Evolutionary conservation across 768 basidiomycete species (phyloP).

Genomic region (Termitomyces heimii): DNA sequence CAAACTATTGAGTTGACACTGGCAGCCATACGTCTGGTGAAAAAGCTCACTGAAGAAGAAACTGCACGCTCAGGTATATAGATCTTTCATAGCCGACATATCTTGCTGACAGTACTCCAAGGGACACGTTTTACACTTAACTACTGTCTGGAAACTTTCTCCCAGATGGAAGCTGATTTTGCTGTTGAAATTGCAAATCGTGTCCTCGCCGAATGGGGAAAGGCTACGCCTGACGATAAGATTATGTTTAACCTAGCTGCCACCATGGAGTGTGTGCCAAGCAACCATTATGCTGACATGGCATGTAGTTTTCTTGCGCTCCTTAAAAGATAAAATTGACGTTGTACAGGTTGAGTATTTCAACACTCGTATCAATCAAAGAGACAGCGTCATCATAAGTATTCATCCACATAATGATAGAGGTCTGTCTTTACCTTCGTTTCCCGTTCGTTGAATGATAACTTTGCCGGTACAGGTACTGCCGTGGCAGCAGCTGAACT

Average conservation of each 20-base stretch:
- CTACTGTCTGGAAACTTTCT: conserved; percentile 84
- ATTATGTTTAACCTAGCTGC: conserved; percentile 85
- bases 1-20: conserved; percentile 70
- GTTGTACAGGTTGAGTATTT: conserved; percentile 67
- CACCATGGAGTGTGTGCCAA: conserved; percentile 77
- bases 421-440: conserved; percentile 30
- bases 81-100: not conserved
- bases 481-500: too few relatives aligned
- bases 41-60: conserved; percentile 63
- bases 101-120: conserved; percentile 1
- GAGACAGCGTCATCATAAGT: conserved; percentile 66
- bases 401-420: conserved; percentile 83
- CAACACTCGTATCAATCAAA: conserved; percentile 61
- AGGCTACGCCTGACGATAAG: conserved; percentile 53
- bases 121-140: conserved; percentile 69
- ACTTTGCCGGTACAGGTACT: conserved; percentile 41
- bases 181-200: conserved; percentile 71
- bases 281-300: conserved; percentile 83
- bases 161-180: conserved; percentile 80
- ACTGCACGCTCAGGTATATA: conserved; percentile 49
- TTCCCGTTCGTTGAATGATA: not conserved
- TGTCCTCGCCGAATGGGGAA: conserved; percentile 69
- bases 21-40: conserved; percentile 63
- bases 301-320: conserved; percentile 24
- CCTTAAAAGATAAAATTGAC: not conserved